Evolutionary conservation across 345 rosid genomes (phyloP), one percentile per base, ranked within the genome.

Genomic region (Camelina neglecta): DNA sequence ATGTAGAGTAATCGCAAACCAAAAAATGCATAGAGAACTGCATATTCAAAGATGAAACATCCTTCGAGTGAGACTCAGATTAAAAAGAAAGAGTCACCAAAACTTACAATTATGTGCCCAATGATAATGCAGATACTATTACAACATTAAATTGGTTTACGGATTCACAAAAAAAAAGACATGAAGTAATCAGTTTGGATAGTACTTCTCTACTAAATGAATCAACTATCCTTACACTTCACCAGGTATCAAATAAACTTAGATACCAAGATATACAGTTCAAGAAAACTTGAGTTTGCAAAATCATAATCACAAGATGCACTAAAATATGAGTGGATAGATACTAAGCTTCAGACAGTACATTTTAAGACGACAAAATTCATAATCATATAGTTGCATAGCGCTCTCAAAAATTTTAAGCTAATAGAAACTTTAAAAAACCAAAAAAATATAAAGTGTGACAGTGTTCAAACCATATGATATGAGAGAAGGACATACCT

Each of bases 1-100:
- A 96, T 96, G 85, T 93, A 96, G 79, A 96, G 96, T 60, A 96
- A 79, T 71, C 98, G 93, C 66, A 96, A 79, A 18, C 99, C 98
- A 65, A 96, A 96, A 83, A 91, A 93, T 42, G 88, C 84, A 84
- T 96, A 93, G 31, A 93, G 91, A 76, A 93, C 97, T 93, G 88
- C 78, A 80, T 35, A 48, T 18, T 67, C 56, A 71, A 75, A 76
- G 41, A 31, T 60, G 51, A 6, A 26, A 16, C 11, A 42, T 72
- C 63, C 7, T 66, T 69, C 31, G 56, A 75, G 60, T 26, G 16
- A 55, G 45, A 44, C 59, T 77, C 53, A 5, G 36, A 47, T 24
- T 6, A 2, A 31, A 47, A 16, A 1, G 15, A 60, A 60, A 35
- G 33, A 54, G 50, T 16, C 49, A 41, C 54, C 31, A 16, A 75